Base-by-base conservation (phyloP, 2,329 filamentous ascomycete species). In the Paradendryphiella salina region DNA sequence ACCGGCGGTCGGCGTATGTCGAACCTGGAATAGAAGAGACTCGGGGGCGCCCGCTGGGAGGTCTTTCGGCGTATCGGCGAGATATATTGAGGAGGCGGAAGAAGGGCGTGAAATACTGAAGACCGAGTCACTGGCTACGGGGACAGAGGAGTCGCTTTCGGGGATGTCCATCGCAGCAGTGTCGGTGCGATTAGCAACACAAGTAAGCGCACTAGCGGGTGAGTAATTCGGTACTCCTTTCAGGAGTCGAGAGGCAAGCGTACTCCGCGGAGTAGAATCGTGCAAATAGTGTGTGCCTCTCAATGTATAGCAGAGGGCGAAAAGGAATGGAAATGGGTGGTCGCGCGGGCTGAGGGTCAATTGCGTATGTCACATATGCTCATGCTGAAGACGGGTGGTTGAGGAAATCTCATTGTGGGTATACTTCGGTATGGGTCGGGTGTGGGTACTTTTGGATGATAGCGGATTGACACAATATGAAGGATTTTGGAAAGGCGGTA, bases 1-100 rank as follows among this genome's bases (percentile, higher is more conserved):
- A 23, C 77, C 77, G 29, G 75, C 71, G 50, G 66, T 65, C 5
- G 70, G 66, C 7, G 77, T 79, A n/a, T 72, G 56, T 48, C 65
- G 70, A 34, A 79, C 66, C 13, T 65, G 58, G 61, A 77, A 77
- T 17, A 69, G 52, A 0, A 50, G 21, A 0, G 67, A 72, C 10
- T 40, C 50, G 1, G 69, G 69, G 1, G 60, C 61, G 14, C 67
- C 66, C 7, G 47, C 33, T 14, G 67, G 63, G 9, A 59, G 48
- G 5, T 54, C 51, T 42, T 47, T 53, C 14, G 39, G 20, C 8
- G 31, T 37, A 8, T 55, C 39, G 40, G 20, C 10, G 3, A 46
- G 37, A 9, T 42, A 54, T 9, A 54, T 52, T 14, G 58, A 58
- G 2, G 57, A 60, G 17, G 37, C 37, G 7, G 61, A 61, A 0